Evolutionary conservation across 352 stramenopile genomes (phyloP).

Genomic region (Globisporangium alternatum): DNA sequence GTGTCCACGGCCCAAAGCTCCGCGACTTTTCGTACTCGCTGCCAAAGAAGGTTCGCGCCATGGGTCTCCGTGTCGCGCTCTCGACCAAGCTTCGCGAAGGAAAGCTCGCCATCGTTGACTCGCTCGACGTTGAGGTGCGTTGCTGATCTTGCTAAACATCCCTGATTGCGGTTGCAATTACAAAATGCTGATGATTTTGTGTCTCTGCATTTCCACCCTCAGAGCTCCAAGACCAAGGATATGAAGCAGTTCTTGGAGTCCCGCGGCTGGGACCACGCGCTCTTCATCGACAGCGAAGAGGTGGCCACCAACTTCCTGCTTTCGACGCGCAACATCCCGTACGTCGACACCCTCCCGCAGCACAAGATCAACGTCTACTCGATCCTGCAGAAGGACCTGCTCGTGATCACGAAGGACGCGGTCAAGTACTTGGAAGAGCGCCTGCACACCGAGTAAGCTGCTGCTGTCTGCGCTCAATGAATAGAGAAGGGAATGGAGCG

Average conservation of each 20-base stretch:
- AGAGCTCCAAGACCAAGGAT: conserved; percentile 84
- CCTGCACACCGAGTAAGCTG: conserved; percentile 73
- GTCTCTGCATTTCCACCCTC: conserved; percentile 5
- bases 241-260: conserved; percentile 80
- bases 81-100: conserved; percentile 87
- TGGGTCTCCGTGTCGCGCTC: conserved; percentile 81
- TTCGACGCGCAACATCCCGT: conserved; percentile 83
- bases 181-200: conserved; percentile 3
- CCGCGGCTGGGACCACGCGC: conserved; percentile 83
- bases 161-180: neutral
- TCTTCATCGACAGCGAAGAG: conserved; percentile 80
- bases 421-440: conserved; percentile 88
- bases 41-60: conserved; percentile 86
- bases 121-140: conserved; percentile 71
- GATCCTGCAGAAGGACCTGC: conserved; percentile 86
- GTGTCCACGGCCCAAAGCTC: conserved; percentile 79
- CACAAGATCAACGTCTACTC: conserved; percentile 91
- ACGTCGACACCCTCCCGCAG: conserved; percentile 80
- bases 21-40: conserved; percentile 87
- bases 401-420: conserved; percentile 82
- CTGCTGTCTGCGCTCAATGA: neutral
- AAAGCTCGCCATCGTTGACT: conserved; percentile 81
- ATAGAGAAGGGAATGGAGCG: conserved; percentile 11
- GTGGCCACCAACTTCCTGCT: conserved; percentile 74
- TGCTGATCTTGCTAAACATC: neutral